phyloP scores from a whole-genome alignment of 805 yeast genomes.

The Ogataea haglerorum region DNA sequence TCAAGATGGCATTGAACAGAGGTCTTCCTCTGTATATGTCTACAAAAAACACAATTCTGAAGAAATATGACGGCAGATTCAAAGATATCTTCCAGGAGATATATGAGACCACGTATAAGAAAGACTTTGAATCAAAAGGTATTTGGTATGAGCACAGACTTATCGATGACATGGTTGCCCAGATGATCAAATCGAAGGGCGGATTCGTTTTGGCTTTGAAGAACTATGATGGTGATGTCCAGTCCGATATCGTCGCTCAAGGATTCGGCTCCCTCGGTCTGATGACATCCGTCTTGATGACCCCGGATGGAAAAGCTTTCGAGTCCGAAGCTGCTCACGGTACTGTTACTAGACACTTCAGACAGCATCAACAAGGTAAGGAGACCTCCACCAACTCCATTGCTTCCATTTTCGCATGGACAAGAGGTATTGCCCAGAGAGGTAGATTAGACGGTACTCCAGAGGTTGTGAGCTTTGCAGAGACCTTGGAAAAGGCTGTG shows the following conservation, averaged over 20 bases:
- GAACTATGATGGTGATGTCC: conserved; percentile 85
- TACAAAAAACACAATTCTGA: conserved; percentile 78
- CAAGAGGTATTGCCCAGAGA: conserved; percentile 80
- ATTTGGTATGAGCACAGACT: conserved; percentile 77
- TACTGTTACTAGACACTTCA: conserved; percentile 81
- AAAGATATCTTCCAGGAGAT: conserved; percentile 74
- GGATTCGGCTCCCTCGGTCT: conserved; percentile 83
- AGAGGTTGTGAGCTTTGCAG: conserved; percentile 65
- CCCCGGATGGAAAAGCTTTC: conserved; percentile 84
- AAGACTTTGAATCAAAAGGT: conserved; percentile 54
- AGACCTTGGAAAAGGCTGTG: conserved; percentile 61
- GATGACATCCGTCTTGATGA: conserved; percentile 79
- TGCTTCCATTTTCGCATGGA: conserved; percentile 84
- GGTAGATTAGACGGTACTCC: conserved; percentile 73
- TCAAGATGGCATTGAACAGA: conserved; percentile 66
- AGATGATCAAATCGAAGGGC: conserved; percentile 81
- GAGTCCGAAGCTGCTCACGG: conserved; percentile 89
- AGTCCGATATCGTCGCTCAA: conserved; percentile 82
- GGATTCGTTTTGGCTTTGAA: conserved; percentile 79
- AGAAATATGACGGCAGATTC: conserved; percentile 79
- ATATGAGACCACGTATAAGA: conserved; percentile 55
- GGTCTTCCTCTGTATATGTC: conserved; percentile 64
- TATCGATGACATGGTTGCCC: conserved; percentile 87
- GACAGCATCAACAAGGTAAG: conserved; percentile 78
- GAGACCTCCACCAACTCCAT: conserved; percentile 83